A percentile compares a stretch with the other conserved stretches of the same genome.
Evolutionary conservation across 805 yeast species (phyloP).

Genomic region (Yamadazyma phyllophila): DNA sequence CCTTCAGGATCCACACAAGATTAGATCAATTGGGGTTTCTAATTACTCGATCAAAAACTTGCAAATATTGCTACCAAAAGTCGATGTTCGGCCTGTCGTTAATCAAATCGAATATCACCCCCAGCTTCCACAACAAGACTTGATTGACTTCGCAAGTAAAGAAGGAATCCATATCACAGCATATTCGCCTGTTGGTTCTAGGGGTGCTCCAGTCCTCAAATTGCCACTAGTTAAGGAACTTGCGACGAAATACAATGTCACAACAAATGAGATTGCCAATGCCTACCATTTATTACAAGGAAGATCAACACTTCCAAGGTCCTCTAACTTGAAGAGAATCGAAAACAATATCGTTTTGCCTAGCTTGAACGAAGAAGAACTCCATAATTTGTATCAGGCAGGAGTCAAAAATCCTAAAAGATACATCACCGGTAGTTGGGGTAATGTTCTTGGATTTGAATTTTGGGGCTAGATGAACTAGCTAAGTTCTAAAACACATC

Average conservation of each 20-base stretch:
- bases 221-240: slow-evolving; percentile 48
- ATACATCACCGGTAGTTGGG: slow-evolving; percentile 29
- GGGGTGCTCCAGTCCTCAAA: slow-evolving; percentile 59
- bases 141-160: slow-evolving; percentile 54
- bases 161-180: slow-evolving; percentile 65
- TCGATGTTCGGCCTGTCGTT: slow-evolving; percentile 58
- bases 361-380: slow-evolving; percentile 33
- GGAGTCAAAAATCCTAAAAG: slow-evolving; percentile 29
- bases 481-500: too few relatives aligned
- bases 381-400: slow-evolving; percentile 24
- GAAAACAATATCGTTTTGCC: slow-evolving; percentile 32
- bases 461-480: slow-evolving; percentile 26
- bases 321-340: slow-evolving; percentile 64
- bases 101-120: slow-evolving; percentile 75
- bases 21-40: slow-evolving; percentile 73
- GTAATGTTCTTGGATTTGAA: slow-evolving; percentile 29
- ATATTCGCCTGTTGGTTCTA: slow-evolving; percentile 55
- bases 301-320: slow-evolving; percentile 63
- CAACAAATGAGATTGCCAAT: slow-evolving; percentile 54
- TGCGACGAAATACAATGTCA: slow-evolving; percentile 52
- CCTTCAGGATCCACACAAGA: slow-evolving; percentile 26
- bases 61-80: slow-evolving; percentile 48
- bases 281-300: slow-evolving; percentile 64
- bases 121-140: slow-evolving; percentile 41
- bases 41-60: slow-evolving; percentile 54